Evolutionary conservation across 345 rosid species (phyloP), one percentile per base, ranked within the genome.

Genomic region (Laguncularia racemosa): DNA sequence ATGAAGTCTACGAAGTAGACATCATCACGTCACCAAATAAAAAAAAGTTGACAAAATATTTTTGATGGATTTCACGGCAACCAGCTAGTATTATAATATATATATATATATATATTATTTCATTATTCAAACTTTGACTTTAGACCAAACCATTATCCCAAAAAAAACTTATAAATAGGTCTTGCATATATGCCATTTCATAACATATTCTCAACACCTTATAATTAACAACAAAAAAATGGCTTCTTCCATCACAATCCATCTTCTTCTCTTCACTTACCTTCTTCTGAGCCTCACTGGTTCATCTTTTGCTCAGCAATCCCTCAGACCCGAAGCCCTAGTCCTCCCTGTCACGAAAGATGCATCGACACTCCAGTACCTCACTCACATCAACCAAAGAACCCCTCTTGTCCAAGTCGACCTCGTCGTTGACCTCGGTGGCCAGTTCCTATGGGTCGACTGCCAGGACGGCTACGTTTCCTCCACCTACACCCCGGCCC

Each of bases 401-500:
- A 82, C 88, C 9, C 92, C 90, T 8, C 77, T 63, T 13, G 66
- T 76, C 21, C 69, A 84, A 16, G 69, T 75, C 14, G 63, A 59
- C 53, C 68, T 79, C 0, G 83, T 78, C n/a, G 68, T 84, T 17
- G 90, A 89, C 55, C 79, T 86, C 2, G 95, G 92, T 2, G 97
- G 95, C 40, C 80, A 62, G 20, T 45, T 56, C 62, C 59, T 79
- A 0, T 91, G 96, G 96, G 80, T 83, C 16, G 89, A 81, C 60
- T 81, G 89, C 38, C 76, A 81, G 16, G 54, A 55, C 16, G 23
- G 50, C 55, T 91, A 85, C 55, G 68, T 71, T 47, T 91, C 97
- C 50, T 60, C 93, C 1, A 69, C 97, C 0, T 85, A 80, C 78
- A 60, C 52, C 0, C 70, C 93, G 0, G 75, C 77, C 13, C 67